Percentiles rank a stretch among this genome's conserved stretches.
These are phyloP conservation scores for Ceratocystiopsis minuta DNA, from an alignment of 2,329 filamentous ascomycete species.

Conservation along the genomic window DNA sequence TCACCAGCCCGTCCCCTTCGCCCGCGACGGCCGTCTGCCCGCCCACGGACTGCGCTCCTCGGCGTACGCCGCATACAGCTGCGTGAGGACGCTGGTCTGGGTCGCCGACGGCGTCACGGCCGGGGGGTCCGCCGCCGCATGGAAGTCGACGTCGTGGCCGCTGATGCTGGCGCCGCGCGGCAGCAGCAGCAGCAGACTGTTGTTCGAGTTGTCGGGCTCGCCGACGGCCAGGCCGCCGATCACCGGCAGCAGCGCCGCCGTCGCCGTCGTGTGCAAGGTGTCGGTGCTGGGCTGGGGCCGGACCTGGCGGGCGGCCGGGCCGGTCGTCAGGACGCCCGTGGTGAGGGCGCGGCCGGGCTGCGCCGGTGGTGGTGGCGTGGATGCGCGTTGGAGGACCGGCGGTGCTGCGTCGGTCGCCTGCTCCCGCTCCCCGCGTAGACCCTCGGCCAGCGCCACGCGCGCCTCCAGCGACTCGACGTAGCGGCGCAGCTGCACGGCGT, in stretches of 20 bases:
- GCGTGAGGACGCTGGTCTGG: conserved; percentile 11
- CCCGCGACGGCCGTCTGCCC: too few species aligned
- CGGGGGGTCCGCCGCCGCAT: too few species aligned
- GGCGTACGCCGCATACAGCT: conserved; percentile 6
- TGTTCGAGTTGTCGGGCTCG: too few species aligned
- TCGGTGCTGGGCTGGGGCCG: too few species aligned
- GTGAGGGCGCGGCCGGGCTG: neutral
- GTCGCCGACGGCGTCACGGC: conserved; percentile 8
- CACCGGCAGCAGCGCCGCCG: too few species aligned
- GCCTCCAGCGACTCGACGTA: conserved; percentile 13
- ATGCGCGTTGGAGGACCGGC: too few species aligned
- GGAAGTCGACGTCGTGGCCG: neutral
- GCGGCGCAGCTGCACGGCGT: conserved; percentile 10
- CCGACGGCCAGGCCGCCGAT: too few species aligned
- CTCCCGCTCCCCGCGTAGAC: conserved; percentile 1
- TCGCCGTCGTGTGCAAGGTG: too few species aligned
- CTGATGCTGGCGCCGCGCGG: too few species aligned
- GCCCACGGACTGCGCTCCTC: neutral
- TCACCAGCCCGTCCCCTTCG: too few species aligned
- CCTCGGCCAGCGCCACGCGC: conserved; percentile 5
- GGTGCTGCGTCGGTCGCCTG: neutral
- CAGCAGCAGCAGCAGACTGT: too few species aligned
- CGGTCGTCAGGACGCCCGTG: neutral
- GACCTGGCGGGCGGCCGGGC: neutral
- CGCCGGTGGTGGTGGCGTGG: neutral